Conservation (phyloP, 2,329 filamentous ascomycete species). For the Colletotrichum sp. region DNA sequence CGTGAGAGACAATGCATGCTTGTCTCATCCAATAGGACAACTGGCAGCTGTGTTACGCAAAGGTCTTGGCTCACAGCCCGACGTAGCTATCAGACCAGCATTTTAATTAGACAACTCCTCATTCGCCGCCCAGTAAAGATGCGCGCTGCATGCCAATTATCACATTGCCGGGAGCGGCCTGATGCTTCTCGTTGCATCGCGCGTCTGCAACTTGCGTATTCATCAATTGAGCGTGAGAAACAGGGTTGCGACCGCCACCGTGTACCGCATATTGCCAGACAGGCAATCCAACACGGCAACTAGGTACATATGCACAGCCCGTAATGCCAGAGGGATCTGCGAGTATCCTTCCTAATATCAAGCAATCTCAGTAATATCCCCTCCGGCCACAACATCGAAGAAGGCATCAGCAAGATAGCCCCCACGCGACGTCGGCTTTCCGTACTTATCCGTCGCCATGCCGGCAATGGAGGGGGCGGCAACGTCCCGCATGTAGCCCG, state of each 20-base stretch:
- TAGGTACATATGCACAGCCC: background rate
- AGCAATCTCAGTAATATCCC: background rate
- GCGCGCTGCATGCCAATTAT: background rate
- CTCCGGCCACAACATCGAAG: background rate
- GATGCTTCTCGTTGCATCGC: background rate
- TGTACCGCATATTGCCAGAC: background rate
- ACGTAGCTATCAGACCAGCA: background rate
- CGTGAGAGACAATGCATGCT: background rate
- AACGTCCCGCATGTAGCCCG: background rate
- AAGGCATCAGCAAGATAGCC: background rate
- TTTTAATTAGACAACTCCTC: background rate
- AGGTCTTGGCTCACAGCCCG: background rate
- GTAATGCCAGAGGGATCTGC: background rate
- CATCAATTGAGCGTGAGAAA: background rate
- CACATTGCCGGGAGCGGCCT: background rate
- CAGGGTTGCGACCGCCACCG: background rate
- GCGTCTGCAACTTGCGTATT: background rate
- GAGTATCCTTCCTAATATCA: background rate
- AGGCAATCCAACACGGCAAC: background rate
- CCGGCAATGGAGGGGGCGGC: background rate
- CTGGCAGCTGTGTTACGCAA: background rate
- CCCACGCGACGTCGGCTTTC: background rate
- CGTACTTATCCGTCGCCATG: background rate
- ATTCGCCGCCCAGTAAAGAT: background rate
- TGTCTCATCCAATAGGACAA: background rate